Conservation (phyloP, 1,139 yeast species). For the Pichia cactophila region DNA sequence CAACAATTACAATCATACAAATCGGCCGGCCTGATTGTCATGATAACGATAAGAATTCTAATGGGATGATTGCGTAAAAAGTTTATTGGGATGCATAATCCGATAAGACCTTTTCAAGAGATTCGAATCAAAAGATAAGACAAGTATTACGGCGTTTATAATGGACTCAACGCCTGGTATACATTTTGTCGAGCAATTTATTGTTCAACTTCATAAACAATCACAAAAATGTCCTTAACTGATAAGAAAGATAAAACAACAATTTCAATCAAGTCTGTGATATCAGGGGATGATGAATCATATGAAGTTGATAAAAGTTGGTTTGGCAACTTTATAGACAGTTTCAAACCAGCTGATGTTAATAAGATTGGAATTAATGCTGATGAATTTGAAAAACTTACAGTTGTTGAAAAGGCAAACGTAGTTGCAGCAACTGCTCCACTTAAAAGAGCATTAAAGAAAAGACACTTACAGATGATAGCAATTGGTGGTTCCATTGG, state of each 20-base stretch:
- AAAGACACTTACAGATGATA: conserved; percentile 65
- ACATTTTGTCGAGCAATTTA: too few relatives aligned
- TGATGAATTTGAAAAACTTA: conserved; percentile 10
- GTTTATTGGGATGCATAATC: too few relatives aligned
- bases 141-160: too few relatives aligned
- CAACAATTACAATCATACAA: too few relatives aligned
- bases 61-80: too few relatives aligned
- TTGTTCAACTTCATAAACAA: too few relatives aligned
- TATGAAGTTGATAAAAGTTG: conserved; percentile 13
- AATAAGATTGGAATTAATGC: conserved; percentile 10
- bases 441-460: conserved; percentile 50
- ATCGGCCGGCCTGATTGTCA: too few relatives aligned
- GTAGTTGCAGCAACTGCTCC: conserved; percentile 57
- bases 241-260: not conserved
- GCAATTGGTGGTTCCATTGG: conserved; percentile 85
- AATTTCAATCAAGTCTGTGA: not conserved
- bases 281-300: not conserved
- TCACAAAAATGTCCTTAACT: not conserved
- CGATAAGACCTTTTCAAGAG: too few relatives aligned
- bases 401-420: conserved; percentile 46
- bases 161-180: too few relatives aligned
- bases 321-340: conserved; percentile 11
- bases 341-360: conserved; percentile 13
- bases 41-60: too few relatives aligned
- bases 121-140: too few relatives aligned